phyloP scores from a whole-genome alignment of 1,284 basidiomycete species.

The Cutaneotrichosporon dermatis region DNA sequence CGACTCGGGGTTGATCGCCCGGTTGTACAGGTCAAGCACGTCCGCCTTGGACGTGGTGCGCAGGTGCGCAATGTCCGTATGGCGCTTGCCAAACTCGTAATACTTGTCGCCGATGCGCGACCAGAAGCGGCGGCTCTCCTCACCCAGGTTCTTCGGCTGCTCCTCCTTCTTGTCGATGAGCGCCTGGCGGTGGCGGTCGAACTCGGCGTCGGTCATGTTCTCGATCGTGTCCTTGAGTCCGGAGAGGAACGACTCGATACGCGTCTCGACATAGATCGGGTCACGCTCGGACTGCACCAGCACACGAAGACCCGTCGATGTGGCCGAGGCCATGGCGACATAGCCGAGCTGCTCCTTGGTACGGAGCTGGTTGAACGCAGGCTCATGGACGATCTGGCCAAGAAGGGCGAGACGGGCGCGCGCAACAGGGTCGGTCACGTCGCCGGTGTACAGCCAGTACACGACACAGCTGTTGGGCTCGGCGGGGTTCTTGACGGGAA shows the following conservation, averaged over 20 bases:
- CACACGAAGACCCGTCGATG: constrained; percentile 74
- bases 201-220: constrained; percentile 60
- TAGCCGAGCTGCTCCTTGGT: constrained; percentile 97
- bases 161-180: constrained; percentile 68
- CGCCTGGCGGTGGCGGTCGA: constrained; percentile 61
- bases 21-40: constrained; percentile 68
- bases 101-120: constrained; percentile 68
- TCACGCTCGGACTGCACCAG: constrained; percentile 85
- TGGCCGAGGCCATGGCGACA: constrained; percentile 62
- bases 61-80: constrained; percentile 64
- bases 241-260: constrained; percentile 82
- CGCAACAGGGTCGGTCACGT: constrained; percentile 53
- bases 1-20: constrained; percentile 67
- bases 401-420: constrained; percentile 49
- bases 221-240: constrained; percentile 60
- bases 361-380: constrained; percentile 88
- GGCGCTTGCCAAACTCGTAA: constrained; percentile 67
- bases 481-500: constrained; percentile 73
- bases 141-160: constrained; percentile 63
- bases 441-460: constrained; percentile 67
- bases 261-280: constrained; percentile 77
- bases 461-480: constrained; percentile 81
- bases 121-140: constrained; percentile 66
- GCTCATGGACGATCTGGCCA: constrained; percentile 76
- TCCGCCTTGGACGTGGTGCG: constrained; percentile 68